Conservation (phyloP, 2,329 filamentous ascomycete species). For the Monilinia polystroma region DNA sequence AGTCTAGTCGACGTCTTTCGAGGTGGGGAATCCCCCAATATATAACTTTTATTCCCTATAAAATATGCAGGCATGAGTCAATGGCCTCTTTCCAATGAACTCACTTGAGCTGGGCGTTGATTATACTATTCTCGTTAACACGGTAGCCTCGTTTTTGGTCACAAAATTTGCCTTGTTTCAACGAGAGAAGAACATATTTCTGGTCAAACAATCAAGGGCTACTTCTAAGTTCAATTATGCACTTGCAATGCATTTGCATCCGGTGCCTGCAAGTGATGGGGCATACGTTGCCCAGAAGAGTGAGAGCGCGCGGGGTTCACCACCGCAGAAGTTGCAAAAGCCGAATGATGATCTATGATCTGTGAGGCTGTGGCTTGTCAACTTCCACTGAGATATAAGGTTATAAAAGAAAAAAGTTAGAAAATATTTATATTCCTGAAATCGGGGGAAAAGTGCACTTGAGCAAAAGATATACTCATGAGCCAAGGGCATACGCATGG, state of each 20-base stretch:
- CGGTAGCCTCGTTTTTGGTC: conserved; percentile 33
- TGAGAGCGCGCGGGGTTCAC: conserved; percentile 5
- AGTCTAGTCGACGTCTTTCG: neutral
- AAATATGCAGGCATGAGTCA: conserved; percentile 27
- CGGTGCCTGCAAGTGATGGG: conserved; percentile 21
- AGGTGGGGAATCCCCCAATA: conserved; percentile 28
- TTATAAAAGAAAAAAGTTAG: neutral
- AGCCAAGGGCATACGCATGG: neutral
- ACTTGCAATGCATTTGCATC: conserved; percentile 19
- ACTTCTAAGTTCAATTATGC: conserved; percentile 7
- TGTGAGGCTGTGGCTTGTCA: conserved; percentile 2
- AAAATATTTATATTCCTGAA: neutral
- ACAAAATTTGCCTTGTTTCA: conserved; percentile 24
- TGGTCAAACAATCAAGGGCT: conserved; percentile 22
- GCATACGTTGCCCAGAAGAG: conserved; percentile 13
- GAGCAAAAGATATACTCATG: neutral
- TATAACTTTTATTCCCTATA: conserved; percentile 27
- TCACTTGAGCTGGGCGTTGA: conserved; percentile 27
- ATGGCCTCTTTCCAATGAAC: conserved; percentile 23
- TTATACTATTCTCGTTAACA: conserved; percentile 27
- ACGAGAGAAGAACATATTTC: conserved; percentile 23
- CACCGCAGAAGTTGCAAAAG: conserved; percentile 14
- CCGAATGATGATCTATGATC: conserved; percentile 1
- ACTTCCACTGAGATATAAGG: neutral
- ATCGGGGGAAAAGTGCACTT: conserved; percentile 1